A percentile compares a stretch with the other conserved stretches of the same genome.
These are phyloP conservation scores for Cryptosporidium sp. DNA, from an alignment of 169 alveolate genomes.

Conservation along the genomic window DNA sequence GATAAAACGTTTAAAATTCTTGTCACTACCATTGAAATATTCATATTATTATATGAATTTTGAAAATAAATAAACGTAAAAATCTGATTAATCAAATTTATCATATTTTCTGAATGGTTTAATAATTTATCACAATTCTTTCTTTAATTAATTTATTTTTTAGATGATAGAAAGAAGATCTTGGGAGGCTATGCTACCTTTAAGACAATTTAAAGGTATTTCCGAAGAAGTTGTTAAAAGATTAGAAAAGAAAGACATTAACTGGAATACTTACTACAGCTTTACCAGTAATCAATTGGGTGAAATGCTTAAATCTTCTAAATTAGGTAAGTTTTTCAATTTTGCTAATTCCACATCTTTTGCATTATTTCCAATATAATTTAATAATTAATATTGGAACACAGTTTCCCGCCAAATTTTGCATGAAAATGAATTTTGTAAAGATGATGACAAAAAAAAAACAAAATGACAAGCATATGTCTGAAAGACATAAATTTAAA, in stretches of 20 bases:
- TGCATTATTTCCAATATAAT: neutral
- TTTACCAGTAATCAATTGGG: conserved; percentile 94
- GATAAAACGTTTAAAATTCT: conserved; percentile 43
- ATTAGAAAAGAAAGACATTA: conserved; percentile 95
- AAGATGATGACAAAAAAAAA: conserved; percentile 50
- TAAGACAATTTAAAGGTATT: conserved; percentile 96
- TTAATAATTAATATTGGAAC: neutral
- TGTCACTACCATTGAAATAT: conserved; percentile 76
- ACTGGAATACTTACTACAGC: conserved; percentile 95
- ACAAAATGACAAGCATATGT: conserved; percentile 73
- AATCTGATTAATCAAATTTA: too few species aligned
- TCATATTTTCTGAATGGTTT: neutral
- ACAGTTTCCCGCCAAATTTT: neutral
- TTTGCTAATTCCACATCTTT: conserved; percentile 20
- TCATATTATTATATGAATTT: neutral
- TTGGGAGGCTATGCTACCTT: conserved; percentile 98
- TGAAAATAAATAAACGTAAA: conserved; percentile 40
- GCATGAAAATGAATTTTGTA: conserved; percentile 71
- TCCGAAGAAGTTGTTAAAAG: conserved; percentile 94
- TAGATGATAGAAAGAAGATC: conserved; percentile 96
- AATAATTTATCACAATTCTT: neutral
- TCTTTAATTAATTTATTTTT: neutral
- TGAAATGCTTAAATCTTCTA: conserved; percentile 92
- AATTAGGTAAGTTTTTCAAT: conserved; percentile 84
- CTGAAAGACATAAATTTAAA: conserved; percentile 24